These are phyloP conservation scores for Kazachstania viticola DNA, from an alignment of 805 yeast genomes.

Conservation along the genomic window DNA sequence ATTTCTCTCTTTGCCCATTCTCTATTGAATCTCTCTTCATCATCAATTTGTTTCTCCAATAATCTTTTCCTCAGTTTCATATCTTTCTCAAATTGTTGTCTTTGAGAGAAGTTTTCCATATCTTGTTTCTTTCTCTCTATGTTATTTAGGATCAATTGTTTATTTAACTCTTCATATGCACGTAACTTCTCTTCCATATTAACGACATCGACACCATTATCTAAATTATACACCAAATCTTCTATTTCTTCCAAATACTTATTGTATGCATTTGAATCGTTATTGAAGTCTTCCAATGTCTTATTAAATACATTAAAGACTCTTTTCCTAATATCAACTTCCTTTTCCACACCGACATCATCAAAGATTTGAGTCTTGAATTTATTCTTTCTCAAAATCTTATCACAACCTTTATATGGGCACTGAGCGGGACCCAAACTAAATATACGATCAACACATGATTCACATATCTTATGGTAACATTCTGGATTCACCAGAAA, in stretches of 20 bases:
- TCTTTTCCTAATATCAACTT: slow-evolving; percentile 78
- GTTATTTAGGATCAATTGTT: slow-evolving; percentile 64
- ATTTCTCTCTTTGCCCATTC: slow-evolving; percentile 45
- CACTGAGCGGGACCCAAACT: slow-evolving; percentile 94
- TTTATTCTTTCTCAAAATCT: slow-evolving; percentile 72
- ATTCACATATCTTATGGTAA: slow-evolving; percentile 93
- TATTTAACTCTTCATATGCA: slow-evolving; percentile 63
- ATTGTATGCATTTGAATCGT: slow-evolving; percentile 48
- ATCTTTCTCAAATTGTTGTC: slow-evolving; percentile 63
- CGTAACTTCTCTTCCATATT: slow-evolving; percentile 53
- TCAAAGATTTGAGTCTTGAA: slow-evolving; percentile 91
- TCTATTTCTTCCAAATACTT: slow-evolving; percentile 78
- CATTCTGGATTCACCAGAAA: slow-evolving; percentile 94
- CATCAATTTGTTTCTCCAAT: slow-evolving; percentile 55
- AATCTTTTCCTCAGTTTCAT: slow-evolving; percentile 37
- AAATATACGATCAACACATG: slow-evolving; percentile 92
- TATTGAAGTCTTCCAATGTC: slow-evolving; percentile 58
- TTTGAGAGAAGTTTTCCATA: slow-evolving; percentile 45
- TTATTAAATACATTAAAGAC: slow-evolving; percentile 72
- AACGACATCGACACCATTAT: slow-evolving; percentile 57
- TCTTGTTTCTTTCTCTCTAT: slow-evolving; percentile 65
- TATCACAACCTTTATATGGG: slow-evolving; percentile 86
- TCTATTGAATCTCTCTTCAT: slow-evolving; percentile 44
- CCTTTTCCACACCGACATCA: slow-evolving; percentile 80
- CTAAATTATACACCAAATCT: slow-evolving; percentile 63